Evolutionary conservation across 805 yeast genomes (phyloP).

Genomic region (Candida patagonica): DNA sequence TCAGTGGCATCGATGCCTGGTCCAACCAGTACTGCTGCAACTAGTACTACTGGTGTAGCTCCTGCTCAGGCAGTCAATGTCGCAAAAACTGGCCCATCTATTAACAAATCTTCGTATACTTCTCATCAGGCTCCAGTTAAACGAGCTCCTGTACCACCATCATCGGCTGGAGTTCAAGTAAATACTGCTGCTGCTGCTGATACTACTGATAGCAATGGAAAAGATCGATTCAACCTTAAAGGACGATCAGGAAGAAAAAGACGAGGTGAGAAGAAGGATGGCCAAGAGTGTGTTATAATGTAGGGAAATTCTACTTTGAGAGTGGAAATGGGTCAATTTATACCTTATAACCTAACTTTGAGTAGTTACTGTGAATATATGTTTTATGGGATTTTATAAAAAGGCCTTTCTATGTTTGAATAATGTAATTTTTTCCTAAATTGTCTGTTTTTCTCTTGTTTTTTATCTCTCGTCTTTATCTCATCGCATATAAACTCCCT

Average conservation of each 20-base stretch:
- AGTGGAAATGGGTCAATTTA: not conserved
- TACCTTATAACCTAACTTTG: not conserved
- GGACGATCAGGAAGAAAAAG: not conserved
- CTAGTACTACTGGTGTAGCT: not conserved
- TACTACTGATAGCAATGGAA: not conserved
- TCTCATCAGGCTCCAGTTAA: no score
- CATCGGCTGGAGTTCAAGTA: no score
- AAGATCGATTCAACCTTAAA: not conserved
- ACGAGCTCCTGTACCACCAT: no score
- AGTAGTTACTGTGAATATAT: not conserved
- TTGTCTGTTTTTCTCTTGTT: no score
- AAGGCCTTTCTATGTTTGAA: no score
- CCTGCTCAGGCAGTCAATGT: not conserved
- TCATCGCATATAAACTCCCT: no score
- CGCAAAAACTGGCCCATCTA: no score
- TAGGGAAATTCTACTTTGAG: no score
- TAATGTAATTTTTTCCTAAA: no score
- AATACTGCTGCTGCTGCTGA: not conserved
- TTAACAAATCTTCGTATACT: no score
- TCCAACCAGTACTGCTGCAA: slow-evolving; percentile 1
- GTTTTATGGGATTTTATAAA: no score
- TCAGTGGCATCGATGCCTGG: not conserved
- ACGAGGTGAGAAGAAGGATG: slow-evolving; percentile 6
- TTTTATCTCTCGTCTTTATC: no score
- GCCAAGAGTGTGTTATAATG: slow-evolving; percentile 8